Evolutionary conservation across 345 rosid species (phyloP).

Genomic region (Turnera subulata): DNA sequence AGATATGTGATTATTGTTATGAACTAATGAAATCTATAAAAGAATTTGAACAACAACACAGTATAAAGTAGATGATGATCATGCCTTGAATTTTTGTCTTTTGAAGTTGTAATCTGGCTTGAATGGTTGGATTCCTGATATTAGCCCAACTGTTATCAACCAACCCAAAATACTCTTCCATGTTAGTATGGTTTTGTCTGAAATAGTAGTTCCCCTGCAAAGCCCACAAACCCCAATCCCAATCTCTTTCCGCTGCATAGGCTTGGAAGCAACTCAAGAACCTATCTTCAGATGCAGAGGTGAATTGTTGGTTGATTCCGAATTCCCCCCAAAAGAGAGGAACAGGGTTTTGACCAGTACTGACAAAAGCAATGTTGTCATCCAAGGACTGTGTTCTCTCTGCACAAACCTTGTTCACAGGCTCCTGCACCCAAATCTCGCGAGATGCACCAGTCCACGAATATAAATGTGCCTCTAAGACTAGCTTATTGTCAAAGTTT

Average conservation of each 20-base stretch:
- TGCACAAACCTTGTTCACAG: conserved; percentile 9
- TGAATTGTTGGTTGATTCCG: not conserved
- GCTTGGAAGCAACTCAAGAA: conserved; percentile 1
- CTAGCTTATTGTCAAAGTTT: conserved; percentile 10
- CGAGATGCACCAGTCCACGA: not conserved
- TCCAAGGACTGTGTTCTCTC: not conserved
- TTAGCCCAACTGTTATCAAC: conserved; percentile 5
- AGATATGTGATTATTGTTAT: too few relatives aligned
- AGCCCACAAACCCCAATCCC: conserved; percentile 4
- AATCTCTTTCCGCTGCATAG: not conserved
- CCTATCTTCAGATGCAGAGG: not conserved
- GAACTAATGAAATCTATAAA: too few relatives aligned
- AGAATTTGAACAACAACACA: too few relatives aligned
- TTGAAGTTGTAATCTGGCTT: conserved; percentile 1
- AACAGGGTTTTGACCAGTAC: not conserved
- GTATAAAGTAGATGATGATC: too few relatives aligned
- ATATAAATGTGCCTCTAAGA: conserved; percentile 11
- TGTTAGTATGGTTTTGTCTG: not conserved
- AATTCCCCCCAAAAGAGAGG: conserved; percentile 2
- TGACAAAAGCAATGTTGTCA: conserved; percentile 2
- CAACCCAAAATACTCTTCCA: conserved; percentile 8
- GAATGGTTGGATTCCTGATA: conserved; percentile 2
- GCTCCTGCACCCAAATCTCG: not conserved
- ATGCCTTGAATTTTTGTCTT: conserved; percentile 7
- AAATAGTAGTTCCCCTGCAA: not conserved